These are phyloP conservation scores for Iris macrosiphon DNA, from an alignment of 106 monocot species.

Conservation along the genomic window DNA sequence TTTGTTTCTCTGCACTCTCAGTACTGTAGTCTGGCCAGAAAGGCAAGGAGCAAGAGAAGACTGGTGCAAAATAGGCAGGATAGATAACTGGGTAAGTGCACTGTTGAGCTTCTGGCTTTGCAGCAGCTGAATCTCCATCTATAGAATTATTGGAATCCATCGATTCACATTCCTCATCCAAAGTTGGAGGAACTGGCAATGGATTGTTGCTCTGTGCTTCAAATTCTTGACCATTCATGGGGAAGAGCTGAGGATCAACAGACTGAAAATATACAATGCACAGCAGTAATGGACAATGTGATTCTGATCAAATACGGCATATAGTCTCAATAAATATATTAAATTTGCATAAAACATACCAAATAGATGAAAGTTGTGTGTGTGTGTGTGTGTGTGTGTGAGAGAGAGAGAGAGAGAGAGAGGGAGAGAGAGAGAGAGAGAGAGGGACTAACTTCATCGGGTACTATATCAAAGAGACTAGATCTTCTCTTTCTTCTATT, in stretches of 20 bases:
- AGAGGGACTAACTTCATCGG: conserved; percentile 31
- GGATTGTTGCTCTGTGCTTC: conserved; percentile 23
- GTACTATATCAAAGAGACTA: conserved; percentile 69
- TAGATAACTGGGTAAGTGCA: conserved; percentile 48
- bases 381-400: too few species aligned
- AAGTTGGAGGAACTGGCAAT: conserved; percentile 12
- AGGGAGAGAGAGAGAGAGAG: neutral
- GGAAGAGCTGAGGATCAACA: conserved; percentile 24
- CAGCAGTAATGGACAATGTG: conserved; percentile 1
- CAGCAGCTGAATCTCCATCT: conserved; percentile 19
- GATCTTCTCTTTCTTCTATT: conserved; percentile 74
- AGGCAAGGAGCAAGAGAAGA: conserved; percentile 41
- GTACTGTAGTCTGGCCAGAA: conserved; percentile 31
- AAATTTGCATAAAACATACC: too few species aligned
- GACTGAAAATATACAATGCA: conserved; percentile 24
- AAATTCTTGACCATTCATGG: conserved; percentile 29
- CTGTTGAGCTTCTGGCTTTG: conserved; percentile 15
- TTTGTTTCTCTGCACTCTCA: conserved; percentile 10
- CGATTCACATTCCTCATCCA: conserved; percentile 62
- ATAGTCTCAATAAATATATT: too few species aligned
- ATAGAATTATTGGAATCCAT: conserved; percentile 62
- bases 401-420: too few species aligned
- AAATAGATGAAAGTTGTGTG: too few species aligned
- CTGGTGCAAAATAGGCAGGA: conserved; percentile 56
- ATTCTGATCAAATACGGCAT: too few species aligned